Percentiles rank a stretch among this genome's conserved stretches.
phyloP scores from a whole-genome alignment of 352 stramenopile genomes.

The Pythium aphanidermatum region DNA sequence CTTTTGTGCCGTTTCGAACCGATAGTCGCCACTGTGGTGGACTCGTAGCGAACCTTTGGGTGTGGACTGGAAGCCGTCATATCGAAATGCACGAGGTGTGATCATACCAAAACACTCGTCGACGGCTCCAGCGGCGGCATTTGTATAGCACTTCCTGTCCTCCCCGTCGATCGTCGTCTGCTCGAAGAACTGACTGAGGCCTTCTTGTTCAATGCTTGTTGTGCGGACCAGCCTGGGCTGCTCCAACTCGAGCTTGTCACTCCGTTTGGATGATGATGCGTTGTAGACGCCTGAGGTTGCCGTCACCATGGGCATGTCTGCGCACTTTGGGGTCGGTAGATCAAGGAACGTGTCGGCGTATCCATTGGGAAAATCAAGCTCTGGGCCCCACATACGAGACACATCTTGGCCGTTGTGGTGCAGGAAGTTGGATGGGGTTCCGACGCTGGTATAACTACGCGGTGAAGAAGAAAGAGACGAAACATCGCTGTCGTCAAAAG shows the following conservation, averaged over 20 bases:
- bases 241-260: slow-evolving; percentile 21
- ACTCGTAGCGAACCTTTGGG: slow-evolving; percentile 25
- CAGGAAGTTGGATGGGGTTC: slow-evolving; percentile 68
- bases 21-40: slow-evolving; percentile 18
- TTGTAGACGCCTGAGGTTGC: neutral
- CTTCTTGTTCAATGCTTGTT: slow-evolving; percentile 70
- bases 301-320: slow-evolving; percentile 28
- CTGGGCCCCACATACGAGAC: slow-evolving; percentile 51
- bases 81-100: slow-evolving; percentile 16
- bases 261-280: slow-evolving; percentile 9
- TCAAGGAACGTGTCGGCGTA: slow-evolving; percentile 75
- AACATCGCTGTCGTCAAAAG: slow-evolving; percentile 55
- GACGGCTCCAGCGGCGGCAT: slow-evolving; percentile 27
- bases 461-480: slow-evolving; percentile 23
- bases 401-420: slow-evolving; percentile 28
- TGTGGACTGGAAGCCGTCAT: slow-evolving; percentile 19
- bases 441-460: slow-evolving; percentile 46
- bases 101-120: slow-evolving; percentile 53
- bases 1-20: slow-evolving; percentile 28
- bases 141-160: slow-evolving; percentile 2
- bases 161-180: slow-evolving; percentile 43
- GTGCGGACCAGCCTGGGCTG: slow-evolving; percentile 59
- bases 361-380: slow-evolving; percentile 45
- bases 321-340: slow-evolving; percentile 54
- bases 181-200: slow-evolving; percentile 66